Evolutionary conservation across 2,329 filamentous ascomycete genomes (phyloP), one percentile per base, ranked within the genome.

Genomic region (Elsinoe arachidis): DNA sequence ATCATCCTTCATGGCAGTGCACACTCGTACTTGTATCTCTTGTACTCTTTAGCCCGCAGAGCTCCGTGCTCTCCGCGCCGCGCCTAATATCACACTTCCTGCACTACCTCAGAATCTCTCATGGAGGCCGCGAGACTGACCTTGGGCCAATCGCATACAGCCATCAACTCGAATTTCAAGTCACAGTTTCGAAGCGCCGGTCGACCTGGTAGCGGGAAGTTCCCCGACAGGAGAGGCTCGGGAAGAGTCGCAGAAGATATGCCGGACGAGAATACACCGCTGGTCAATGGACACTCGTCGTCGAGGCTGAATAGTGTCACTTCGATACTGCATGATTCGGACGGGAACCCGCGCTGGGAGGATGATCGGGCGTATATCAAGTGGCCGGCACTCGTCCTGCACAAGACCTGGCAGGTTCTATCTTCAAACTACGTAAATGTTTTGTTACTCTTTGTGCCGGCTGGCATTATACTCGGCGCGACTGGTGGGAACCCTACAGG

Each of bases 391-490:
- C 57, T 58, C 37, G 61, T 73, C 59, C 54, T 67, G 47, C 66
- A 69, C 58, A 66, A 71, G 38, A 70, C 70, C 49, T 78, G 74
- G 69, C 63, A 66, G 61, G 74, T 72, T 12, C 69, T 78, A 53
- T 64, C 67, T 52, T 78, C 75, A 73, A 78, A 76, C 69, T 78
- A 78, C 70, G 83, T 80, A 70, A 92, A 91, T 69, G 79, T 85
- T 62, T 77, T 86, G 56, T 83, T 93, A 62, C 76, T 89, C 60
- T 84, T 85, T 66, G 88, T 90, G 7, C 87, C 87, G 9, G 70
- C 88, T 41, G 87, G 87, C 60, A 87, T 91, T 61, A 66, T 84
- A 55, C 82, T 86, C 59, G 87, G 86, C 59, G 72, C 74, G 12
- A 65, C 81, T 59, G 74, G 76, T 47, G 87, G 85, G 83, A 76